Percentiles rank a stretch among this genome's conserved stretches.
Evolutionary conservation across 2,329 filamentous ascomycete genomes (phyloP).

Genomic region (Nigrospora osmanthi): DNA sequence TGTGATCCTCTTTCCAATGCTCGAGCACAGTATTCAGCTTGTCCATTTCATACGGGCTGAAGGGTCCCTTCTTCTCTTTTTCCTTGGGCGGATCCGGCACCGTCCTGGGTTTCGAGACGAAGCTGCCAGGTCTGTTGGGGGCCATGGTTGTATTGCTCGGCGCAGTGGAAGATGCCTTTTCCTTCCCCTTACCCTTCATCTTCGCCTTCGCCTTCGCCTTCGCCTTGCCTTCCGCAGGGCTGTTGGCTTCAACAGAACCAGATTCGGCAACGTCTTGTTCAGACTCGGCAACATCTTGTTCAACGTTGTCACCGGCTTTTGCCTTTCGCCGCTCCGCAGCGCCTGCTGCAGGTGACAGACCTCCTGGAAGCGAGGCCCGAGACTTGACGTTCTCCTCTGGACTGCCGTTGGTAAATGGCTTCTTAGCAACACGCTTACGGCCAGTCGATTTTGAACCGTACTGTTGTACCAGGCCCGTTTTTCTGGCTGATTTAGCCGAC

Average conservation of each 20-base stretch:
- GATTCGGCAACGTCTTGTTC: background rate
- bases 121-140: background rate
- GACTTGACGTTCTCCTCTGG: conserved; percentile 5
- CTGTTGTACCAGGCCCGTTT: background rate
- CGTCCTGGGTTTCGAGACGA: conserved; percentile 2
- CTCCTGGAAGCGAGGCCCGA: background rate
- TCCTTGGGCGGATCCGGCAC: conserved; percentile 1
- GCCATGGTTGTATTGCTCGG: background rate
- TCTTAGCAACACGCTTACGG: conserved; percentile 17
- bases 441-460: conserved; percentile 10
- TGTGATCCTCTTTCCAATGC: conserved; percentile 32
- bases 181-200: background rate
- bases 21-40: conserved; percentile 34
- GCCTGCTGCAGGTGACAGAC: too few species aligned
- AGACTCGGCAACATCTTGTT: background rate
- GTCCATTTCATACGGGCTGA: conserved; percentile 33
- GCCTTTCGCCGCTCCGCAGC: too few species aligned
- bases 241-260: background rate
- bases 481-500: conserved; percentile 1
- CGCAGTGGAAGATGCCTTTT: background rate
- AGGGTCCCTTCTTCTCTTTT: conserved; percentile 24
- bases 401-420: conserved; percentile 11
- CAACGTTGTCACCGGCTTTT: too few species aligned
- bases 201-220: background rate
- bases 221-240: background rate